phyloP scores from a whole-genome alignment of 2,329 filamentous ascomycete species.

The Teratosphaeria destructans region DNA sequence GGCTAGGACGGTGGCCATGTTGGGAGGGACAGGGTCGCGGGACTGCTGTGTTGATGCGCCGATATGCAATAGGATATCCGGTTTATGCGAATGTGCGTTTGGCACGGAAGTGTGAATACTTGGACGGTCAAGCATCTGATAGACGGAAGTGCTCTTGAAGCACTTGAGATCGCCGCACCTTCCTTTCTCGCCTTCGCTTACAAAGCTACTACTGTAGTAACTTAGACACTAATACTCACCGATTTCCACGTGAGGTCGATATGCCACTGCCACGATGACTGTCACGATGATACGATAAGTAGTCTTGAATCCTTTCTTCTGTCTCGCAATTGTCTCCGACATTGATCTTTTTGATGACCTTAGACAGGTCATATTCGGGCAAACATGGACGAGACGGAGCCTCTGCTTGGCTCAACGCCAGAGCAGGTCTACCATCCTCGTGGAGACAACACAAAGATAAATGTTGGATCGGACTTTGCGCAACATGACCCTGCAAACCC shows the following conservation, averaged over 20 bases:
- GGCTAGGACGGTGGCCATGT: conserved; percentile 50
- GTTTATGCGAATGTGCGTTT: too few species aligned
- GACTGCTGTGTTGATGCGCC: neutral
- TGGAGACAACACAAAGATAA: neutral
- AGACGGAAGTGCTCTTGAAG: neutral
- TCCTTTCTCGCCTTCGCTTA: neutral
- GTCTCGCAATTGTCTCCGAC: neutral
- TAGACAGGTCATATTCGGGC: neutral
- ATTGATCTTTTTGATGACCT: neutral
- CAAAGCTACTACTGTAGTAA: neutral
- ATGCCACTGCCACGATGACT: neutral
- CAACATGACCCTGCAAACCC: conserved; percentile 40
- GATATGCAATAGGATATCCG: neutral
- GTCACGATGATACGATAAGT: neutral
- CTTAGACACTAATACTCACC: neutral
- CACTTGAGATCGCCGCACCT: neutral
- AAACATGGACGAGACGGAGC: neutral
- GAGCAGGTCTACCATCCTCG: neutral
- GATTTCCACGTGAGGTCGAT: neutral
- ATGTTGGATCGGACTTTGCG: neutral
- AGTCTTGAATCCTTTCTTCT: neutral
- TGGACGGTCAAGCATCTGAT: neutral
- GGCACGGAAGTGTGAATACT: too few species aligned
- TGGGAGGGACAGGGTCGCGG: neutral
- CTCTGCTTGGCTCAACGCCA: neutral